phyloP scores from a whole-genome alignment of 2,329 filamentous ascomycete genomes.

The Xylaria sp. region DNA sequence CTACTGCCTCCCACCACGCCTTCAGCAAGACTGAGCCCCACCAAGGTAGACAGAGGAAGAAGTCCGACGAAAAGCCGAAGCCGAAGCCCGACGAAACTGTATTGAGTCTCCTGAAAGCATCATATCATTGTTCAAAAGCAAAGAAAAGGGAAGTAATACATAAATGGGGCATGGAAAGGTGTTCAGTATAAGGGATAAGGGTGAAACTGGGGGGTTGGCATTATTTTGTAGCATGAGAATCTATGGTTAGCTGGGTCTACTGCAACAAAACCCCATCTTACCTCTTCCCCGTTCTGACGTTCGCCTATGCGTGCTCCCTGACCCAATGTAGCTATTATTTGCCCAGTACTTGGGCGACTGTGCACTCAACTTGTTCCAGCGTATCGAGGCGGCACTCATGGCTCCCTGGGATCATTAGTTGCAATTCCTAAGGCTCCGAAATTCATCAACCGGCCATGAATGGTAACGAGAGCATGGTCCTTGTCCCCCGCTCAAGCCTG shows the following conservation, averaged over 20 bases:
- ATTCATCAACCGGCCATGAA: no score
- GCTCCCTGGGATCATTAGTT: no score
- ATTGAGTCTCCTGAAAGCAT: conserved; percentile 39
- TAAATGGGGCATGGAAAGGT: background rate
- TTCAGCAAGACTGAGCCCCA: conserved; percentile 50
- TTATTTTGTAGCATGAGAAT: background rate
- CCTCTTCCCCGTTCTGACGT: background rate
- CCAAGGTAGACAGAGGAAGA: conserved; percentile 59
- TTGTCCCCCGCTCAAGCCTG: no score
- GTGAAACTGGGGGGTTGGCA: background rate
- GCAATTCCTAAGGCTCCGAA: no score
- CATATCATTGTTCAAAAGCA: no score
- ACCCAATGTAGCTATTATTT: background rate
- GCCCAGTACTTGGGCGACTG: no score
- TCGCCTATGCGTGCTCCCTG: background rate
- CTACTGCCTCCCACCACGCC: conserved; percentile 55
- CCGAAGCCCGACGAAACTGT: conserved; percentile 60
- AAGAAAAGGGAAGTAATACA: background rate
- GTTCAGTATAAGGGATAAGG: conserved; percentile 14
- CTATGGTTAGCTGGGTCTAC: background rate
- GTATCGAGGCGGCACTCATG: no score
- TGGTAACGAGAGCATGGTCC: no score
- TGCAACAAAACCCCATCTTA: background rate
- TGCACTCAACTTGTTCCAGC: no score
- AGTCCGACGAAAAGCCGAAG: conserved; percentile 54